Conservation (phyloP, 2,329 filamentous ascomycete genomes). For the Cryphonectria japonica region DNA sequence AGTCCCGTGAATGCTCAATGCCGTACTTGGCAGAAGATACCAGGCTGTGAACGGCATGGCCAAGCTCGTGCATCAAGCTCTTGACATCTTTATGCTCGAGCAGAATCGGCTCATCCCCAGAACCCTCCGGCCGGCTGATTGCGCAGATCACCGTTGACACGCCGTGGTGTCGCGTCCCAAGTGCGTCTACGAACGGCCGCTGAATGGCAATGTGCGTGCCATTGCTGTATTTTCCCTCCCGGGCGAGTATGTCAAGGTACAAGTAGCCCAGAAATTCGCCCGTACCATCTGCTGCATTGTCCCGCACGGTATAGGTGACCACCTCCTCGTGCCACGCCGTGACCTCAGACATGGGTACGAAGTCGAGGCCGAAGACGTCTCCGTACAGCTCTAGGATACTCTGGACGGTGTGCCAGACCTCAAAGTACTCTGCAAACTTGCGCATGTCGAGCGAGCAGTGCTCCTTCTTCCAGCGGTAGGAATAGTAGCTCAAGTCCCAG, state of each 20-base stretch:
- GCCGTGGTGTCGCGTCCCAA: neutral
- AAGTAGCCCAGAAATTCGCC: constrained; percentile 3
- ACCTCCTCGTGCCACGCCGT: constrained; percentile 2
- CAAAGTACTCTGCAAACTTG: neutral
- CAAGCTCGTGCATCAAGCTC: constrained; percentile 1
- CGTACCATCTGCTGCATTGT: neutral
- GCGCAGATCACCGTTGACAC: neutral
- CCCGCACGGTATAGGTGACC: neutral
- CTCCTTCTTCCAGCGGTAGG: neutral
- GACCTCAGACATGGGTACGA: neutral
- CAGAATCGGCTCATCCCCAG: neutral
- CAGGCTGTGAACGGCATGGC: constrained; percentile 7
- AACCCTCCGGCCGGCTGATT: neutral
- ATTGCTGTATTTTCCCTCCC: neutral
- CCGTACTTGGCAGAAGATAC: constrained; percentile 4
- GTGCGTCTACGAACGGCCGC: neutral
- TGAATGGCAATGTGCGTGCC: constrained; percentile 1
- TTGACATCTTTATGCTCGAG: constrained; percentile 1
- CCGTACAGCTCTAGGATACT: neutral
- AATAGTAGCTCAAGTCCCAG: neutral
- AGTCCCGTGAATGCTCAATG: constrained; percentile 1
- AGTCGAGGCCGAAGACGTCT: neutral
- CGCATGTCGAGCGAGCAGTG: neutral
- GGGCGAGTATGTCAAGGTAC: constrained; percentile 2
- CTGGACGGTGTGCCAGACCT: neutral